Evolutionary conservation across 1,284 basidiomycete species (phyloP), one percentile per base, ranked within the genome.

Genomic region (Neonothopanus nambi): DNA sequence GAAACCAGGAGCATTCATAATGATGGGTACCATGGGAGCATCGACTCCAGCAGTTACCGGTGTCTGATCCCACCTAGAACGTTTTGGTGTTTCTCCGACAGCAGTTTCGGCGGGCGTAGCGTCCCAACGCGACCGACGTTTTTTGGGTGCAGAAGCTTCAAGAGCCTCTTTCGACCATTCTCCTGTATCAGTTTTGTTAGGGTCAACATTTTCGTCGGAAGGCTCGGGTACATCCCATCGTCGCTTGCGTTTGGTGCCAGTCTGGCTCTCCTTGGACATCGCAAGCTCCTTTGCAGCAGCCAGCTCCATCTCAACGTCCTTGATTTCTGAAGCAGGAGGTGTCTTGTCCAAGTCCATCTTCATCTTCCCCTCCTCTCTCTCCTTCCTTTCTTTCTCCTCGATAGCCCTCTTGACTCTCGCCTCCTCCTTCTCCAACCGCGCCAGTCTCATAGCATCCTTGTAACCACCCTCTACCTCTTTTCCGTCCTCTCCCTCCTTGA

Each of bases 1-100:
- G 63, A 89, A 74, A 44, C 88, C 87, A 1, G 89, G 89, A 1
- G 86, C 85, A 61, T 94, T 91, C 87, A 93, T 93, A 64, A 91
- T 87, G 49, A 92, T 91, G 45, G 80, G 84, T 2, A 78, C 78
- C 81, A 87, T 84, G 3, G 89, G 86, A 2, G 67, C 73, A 39
- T 88, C 82, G 52, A 70, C 38, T 51, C 62, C 61, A 28, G 66
- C 50, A 12, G 72, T 66, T 47, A 72, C 75, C 51, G 87, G 82
- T 20, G 93, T 91, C 74, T 97, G 93, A 70, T 99, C 97, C 97
- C 97, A 99, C 43, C 97, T 84, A 38, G 95, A 98, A 49, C 91
- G 87, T 69, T 86, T 92, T 57, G 79, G 85, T 55, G 86, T 83
- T 55, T 89, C 87, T 23, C 74, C 73, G 37, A 68, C 66, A 28